Percentiles rank a stretch among this genome's conserved stretches.
Evolutionary conservation across 164 flowering plant species (phyloP).

Genomic region (Chloranthus sessilifolius): DNA sequence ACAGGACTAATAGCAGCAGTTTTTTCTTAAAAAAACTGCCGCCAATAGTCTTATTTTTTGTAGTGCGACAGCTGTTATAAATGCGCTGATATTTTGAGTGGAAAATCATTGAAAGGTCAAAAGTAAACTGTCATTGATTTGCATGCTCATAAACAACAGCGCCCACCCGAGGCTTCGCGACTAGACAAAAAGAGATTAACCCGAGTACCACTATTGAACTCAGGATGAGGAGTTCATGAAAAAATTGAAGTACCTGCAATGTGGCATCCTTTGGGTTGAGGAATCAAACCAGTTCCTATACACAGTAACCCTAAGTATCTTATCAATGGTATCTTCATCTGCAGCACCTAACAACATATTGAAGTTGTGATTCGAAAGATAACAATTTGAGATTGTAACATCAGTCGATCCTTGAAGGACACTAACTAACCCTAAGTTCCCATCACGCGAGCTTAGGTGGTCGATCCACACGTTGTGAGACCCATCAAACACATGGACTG

Average conservation of each 20-base stretch:
- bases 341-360: conserved; percentile 29
- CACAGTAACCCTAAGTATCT: conserved; percentile 19
- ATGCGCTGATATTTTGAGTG: too few relatives aligned
- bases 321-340: conserved; percentile 22
- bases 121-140: too few relatives aligned
- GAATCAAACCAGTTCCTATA: conserved; percentile 27
- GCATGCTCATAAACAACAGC: too few relatives aligned
- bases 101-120: too few relatives aligned
- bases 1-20: too few relatives aligned
- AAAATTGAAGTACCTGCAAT: conserved; percentile 23
- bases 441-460: conserved; percentile 20
- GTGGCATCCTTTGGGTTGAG: conserved; percentile 29
- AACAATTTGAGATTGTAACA: conserved; percentile 27
- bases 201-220: too few relatives aligned
- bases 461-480: conserved; percentile 23
- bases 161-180: too few relatives aligned
- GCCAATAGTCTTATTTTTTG: too few relatives aligned
- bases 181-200: too few relatives aligned
- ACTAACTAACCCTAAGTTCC: conserved; percentile 21
- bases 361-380: conserved; percentile 21
- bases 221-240: too few relatives aligned
- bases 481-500: conserved; percentile 24
- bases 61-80: too few relatives aligned
- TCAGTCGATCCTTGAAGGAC: conserved; percentile 30
- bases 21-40: too few relatives aligned